Evolutionary conservation across 164 flowering plant species (phyloP), one percentile per base, ranked within the genome.

Genomic region (Hamamelis virginiana): DNA sequence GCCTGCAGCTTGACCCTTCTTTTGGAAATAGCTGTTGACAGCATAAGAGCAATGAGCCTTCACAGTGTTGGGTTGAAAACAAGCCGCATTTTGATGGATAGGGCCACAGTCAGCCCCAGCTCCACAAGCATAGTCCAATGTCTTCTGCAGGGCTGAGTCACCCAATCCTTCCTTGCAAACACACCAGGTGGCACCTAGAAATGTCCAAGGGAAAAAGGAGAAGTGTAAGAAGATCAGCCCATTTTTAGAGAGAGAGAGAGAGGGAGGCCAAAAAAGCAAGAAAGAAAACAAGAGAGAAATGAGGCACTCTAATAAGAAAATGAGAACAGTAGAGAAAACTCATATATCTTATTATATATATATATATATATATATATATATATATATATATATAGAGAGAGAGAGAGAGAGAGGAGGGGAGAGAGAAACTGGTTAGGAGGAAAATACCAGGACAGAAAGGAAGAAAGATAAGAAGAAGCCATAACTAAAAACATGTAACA

Each of bases 11-110:
- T 81, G 86, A 44, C 80, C 76, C 64, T 86, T 82, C 64, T 18
- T 78, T 65, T 86, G 90, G 78, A 74, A 86, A 28, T 76, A 86
- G 83, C 88, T 84, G 73, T 86, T 86, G 21, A 81, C 86, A 22
- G 90, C 90, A 63, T 82, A 86, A 48, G 61, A 66, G 69, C 90
- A 86, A 41, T 86, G 90, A 28, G 79, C 85, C 67, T 47, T 75
- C 0, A 86, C 88, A 21, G 75, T 82, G 80, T 84, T 81, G 38
- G 90, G 90, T 38, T 72, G 63, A 65, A 27, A 86, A 67, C 90
- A 86, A 2, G 57, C 73, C 6, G 84, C 90, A 38, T 61, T 74
- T 48, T 64, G 68, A 46, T 77, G 83, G 58, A 73, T 74, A 0
- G 87, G 83, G 67, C 47, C 68, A 46, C 87, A 84, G 62, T 84